A percentile compares a stretch with the other conserved stretches of the same genome.
These are phyloP conservation scores for Leucoagaricus sp. DNA, from an alignment of 1,284 basidiomycete species.

Conservation along the genomic window DNA sequence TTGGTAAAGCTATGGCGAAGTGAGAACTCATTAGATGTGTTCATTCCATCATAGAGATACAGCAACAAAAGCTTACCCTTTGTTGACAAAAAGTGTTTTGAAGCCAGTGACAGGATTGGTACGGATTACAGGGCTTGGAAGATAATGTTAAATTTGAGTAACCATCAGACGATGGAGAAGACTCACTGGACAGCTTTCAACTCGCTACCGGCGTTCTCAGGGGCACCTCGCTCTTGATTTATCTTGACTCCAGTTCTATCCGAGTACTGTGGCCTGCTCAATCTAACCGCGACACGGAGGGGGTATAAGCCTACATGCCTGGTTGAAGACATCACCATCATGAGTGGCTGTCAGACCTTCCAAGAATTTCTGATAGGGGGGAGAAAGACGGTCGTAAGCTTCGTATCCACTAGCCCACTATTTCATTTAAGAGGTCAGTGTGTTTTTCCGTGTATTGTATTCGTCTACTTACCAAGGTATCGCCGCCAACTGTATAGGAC, in stretches of 20 bases:
- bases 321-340: slow-evolving; percentile 52
- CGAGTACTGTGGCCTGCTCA: slow-evolving; percentile 26
- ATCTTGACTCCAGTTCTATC: slow-evolving; percentile 29
- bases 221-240: slow-evolving; percentile 49
- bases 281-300: not conserved
- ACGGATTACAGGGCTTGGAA: slow-evolving; percentile 45
- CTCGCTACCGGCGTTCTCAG: slow-evolving; percentile 57
- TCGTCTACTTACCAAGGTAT: not conserved
- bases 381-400: slow-evolving; percentile 64
- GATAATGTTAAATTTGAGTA: not conserved
- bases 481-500: not conserved
- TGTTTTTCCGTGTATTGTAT: slow-evolving; percentile 41
- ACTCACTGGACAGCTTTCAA: slow-evolving; percentile 58
- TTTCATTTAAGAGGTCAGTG: slow-evolving; percentile 33
- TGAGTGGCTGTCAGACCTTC: slow-evolving; percentile 64
- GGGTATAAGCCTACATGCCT: slow-evolving; percentile 26
- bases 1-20: slow-evolving; percentile 51
- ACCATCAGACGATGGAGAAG: not conserved
- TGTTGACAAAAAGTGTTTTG: slow-evolving; percentile 69
- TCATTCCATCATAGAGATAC: not conserved
- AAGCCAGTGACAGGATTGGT: slow-evolving; percentile 67
- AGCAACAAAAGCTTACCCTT: slow-evolving; percentile 29
- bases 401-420: slow-evolving; percentile 57
- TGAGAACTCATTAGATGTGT: not conserved
- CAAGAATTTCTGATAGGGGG: slow-evolving; percentile 55